Evolutionary conservation across 257 asterid genomes (phyloP).

Genomic region (Solanum dulcamara): DNA sequence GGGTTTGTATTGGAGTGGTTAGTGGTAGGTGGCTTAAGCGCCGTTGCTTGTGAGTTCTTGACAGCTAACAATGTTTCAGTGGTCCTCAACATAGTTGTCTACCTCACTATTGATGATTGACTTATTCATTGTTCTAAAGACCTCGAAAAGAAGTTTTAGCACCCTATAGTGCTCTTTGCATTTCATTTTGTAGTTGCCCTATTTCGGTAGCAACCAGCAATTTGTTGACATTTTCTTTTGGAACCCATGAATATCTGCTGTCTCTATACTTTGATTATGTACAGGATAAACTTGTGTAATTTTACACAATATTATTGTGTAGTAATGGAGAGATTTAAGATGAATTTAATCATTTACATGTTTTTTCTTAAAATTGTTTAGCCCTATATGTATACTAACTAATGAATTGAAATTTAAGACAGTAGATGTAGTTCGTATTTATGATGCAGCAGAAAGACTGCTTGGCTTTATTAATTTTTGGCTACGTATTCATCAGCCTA

Average conservation of each 20-base stretch:
- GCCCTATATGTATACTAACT: not conserved
- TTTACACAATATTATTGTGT: not conserved
- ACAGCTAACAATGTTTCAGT: not conserved
- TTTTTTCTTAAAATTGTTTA: not conserved
- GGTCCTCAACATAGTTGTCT: not conserved
- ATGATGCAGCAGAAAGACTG: not conserved
- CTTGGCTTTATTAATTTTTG: not conserved
- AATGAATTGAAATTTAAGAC: not conserved
- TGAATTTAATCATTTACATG: not conserved
- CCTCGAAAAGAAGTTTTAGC: no score
- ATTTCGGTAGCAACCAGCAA: not conserved
- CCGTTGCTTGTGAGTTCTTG: not conserved
- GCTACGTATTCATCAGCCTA: not conserved
- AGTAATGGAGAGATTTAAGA: not conserved
- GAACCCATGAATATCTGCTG: no score
- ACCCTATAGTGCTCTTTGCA: not conserved
- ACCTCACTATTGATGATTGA: no score
- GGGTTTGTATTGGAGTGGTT: not conserved
- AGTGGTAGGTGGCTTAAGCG: not conserved
- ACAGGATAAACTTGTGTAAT: not conserved
- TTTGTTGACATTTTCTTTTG: no score
- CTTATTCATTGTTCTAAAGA: no score
- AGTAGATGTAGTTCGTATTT: not conserved
- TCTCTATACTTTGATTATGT: no score
- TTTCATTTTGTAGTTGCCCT: not conserved